A percentile compares a stretch with the other conserved stretches of the same genome.
Evolutionary conservation across 2,329 filamentous ascomycete genomes (phyloP).

Genomic region (Basipetospora sp.): DNA sequence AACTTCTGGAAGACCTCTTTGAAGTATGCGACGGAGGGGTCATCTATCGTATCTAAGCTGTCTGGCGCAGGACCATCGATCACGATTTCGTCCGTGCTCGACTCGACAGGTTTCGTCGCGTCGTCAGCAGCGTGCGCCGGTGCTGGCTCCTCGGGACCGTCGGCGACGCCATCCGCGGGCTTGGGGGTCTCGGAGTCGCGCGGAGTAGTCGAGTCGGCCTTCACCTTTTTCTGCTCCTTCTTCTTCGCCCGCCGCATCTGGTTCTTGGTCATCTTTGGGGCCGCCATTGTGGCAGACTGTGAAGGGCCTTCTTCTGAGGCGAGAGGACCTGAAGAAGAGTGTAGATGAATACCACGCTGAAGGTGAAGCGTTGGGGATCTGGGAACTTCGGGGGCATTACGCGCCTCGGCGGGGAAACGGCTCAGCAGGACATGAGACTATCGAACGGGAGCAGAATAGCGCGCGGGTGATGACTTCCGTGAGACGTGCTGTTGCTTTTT

Average conservation of each 20-base stretch:
- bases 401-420: neutral
- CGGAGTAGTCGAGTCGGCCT: slow-evolving; percentile 14
- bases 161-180: slow-evolving; percentile 20
- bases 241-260: slow-evolving; percentile 85
- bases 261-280: slow-evolving; percentile 76
- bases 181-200: slow-evolving; percentile 30
- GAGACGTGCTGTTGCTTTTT: no score
- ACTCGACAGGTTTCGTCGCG: neutral
- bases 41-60: slow-evolving; percentile 30
- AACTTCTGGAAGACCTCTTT: slow-evolving; percentile 73
- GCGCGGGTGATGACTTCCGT: no score
- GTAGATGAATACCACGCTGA: slow-evolving; percentile 21
- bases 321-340: slow-evolving; percentile 11
- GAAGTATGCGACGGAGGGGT: slow-evolving; percentile 73
- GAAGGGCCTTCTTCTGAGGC: slow-evolving; percentile 15
- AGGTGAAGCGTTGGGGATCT: slow-evolving; percentile 24
- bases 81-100: slow-evolving; percentile 15
- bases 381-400: slow-evolving; percentile 8
- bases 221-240: slow-evolving; percentile 70
- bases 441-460: no score
- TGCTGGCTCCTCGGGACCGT: slow-evolving; percentile 28
- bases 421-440: neutral
- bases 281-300: slow-evolving; percentile 34
- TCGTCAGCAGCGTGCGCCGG: slow-evolving; percentile 23
- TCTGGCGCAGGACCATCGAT: slow-evolving; percentile 17